Conservation (phyloP, 2,329 filamentous ascomycete genomes). For the Paracoccidioides brasiliensis region DNA sequence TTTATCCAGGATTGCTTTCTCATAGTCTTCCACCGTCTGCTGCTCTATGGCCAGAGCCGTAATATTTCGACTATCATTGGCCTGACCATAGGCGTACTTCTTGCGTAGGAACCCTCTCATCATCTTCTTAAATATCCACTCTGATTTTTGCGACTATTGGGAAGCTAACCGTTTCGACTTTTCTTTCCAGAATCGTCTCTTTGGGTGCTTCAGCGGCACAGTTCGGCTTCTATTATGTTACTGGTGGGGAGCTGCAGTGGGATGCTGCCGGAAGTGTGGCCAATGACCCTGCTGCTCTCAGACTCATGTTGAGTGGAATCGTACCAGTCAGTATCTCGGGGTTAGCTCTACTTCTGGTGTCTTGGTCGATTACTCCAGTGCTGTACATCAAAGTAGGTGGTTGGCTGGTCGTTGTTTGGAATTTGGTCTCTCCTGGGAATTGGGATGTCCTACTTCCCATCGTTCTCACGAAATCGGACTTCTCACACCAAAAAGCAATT, state of each 20-base stretch:
- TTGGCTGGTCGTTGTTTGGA: conserved; percentile 16
- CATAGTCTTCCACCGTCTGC: conserved; percentile 12
- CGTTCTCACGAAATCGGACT: neutral
- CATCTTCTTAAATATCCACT: neutral
- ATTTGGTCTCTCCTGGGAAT: conserved; percentile 7
- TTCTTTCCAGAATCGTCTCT: conserved; percentile 12
- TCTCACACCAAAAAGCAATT: conserved; percentile 5
- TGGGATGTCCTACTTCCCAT: conserved; percentile 11
- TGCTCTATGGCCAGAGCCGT: conserved; percentile 15
- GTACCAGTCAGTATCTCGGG: conserved; percentile 16
- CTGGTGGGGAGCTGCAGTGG: conserved; percentile 22
- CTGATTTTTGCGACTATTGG: neutral
- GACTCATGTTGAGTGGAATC: conserved; percentile 20
- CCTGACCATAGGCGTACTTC: conserved; percentile 9
- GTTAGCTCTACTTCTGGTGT: conserved; percentile 10
- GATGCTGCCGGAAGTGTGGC: conserved; percentile 19
- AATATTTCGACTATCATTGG: conserved; percentile 10
- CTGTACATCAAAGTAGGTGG: conserved; percentile 12
- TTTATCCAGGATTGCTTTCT: conserved; percentile 18
- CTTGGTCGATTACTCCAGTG: conserved; percentile 14
- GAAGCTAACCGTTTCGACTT: neutral
- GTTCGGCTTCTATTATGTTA: conserved; percentile 21
- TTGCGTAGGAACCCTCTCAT: conserved; percentile 13
- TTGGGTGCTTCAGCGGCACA: conserved; percentile 17
- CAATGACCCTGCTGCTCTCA: conserved; percentile 18